phyloP scores from a whole-genome alignment of 805 yeast genomes.

The Saturnispora gosingensis region DNA sequence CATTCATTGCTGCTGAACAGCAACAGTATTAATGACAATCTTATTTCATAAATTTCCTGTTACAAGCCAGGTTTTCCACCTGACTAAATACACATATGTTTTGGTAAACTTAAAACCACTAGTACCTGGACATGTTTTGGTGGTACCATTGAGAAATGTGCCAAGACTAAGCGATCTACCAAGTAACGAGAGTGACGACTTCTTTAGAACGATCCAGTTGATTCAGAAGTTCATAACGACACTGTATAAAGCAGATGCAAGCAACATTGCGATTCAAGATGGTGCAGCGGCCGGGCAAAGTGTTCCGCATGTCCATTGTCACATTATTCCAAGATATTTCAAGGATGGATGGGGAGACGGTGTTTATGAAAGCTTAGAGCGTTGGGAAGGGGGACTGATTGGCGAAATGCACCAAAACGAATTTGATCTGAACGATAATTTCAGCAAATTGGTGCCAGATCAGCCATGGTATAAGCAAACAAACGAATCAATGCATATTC shows the following conservation, averaged over 20 bases:
- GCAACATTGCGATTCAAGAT: slow-evolving; percentile 91
- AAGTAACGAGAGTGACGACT: slow-evolving; percentile 65
- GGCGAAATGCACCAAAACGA: neutral
- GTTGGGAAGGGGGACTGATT: slow-evolving; percentile 32
- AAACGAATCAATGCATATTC: slow-evolving; percentile 22
- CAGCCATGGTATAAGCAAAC: slow-evolving; percentile 29
- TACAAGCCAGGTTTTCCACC: slow-evolving; percentile 47
- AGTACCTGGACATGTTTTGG: slow-evolving; percentile 87
- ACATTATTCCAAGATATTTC: slow-evolving; percentile 75
- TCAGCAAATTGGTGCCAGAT: slow-evolving; percentile 12
- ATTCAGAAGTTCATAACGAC: slow-evolving; percentile 59
- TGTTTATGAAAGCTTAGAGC: slow-evolving; percentile 59
- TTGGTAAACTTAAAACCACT: slow-evolving; percentile 87
- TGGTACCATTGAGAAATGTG: slow-evolving; percentile 72
- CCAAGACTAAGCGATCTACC: slow-evolving; percentile 61
- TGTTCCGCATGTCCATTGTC: slow-evolving; percentile 93
- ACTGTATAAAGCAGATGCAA: slow-evolving; percentile 67
- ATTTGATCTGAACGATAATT: slow-evolving; percentile 19
- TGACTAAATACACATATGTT: slow-evolving; percentile 63
- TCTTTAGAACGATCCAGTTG: slow-evolving; percentile 63
- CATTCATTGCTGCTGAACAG: neutral
- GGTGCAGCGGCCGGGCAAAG: slow-evolving; percentile 95
- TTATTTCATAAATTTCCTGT: slow-evolving; percentile 47
- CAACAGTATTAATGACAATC: slow-evolving; percentile 15
- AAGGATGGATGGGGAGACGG: slow-evolving; percentile 57